Conservation (phyloP, 345 rosid genomes). For the Rhodamnia argentea region DNA sequence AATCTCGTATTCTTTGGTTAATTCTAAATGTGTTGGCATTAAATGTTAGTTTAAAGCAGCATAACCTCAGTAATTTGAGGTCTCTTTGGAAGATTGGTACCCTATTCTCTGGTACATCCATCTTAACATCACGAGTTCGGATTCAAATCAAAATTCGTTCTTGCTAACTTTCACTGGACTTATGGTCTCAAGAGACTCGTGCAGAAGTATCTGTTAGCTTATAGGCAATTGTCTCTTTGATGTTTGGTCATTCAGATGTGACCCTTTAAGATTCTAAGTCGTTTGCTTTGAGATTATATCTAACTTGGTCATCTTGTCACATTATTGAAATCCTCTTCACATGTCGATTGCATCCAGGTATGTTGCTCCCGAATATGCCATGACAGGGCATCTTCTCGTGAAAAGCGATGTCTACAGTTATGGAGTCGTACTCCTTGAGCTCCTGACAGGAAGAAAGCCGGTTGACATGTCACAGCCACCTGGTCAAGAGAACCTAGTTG, state of each 20-base stretch:
- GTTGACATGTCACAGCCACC: slow-evolving; percentile 88
- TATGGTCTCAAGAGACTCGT: background rate
- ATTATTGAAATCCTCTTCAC: background rate
- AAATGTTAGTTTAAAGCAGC: background rate
- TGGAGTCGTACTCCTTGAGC: slow-evolving; percentile 98
- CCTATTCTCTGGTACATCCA: background rate
- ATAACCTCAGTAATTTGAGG: background rate
- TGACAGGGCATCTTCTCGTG: slow-evolving; percentile 96
- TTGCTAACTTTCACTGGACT: background rate
- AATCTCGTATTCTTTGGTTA: background rate
- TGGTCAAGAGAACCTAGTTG: slow-evolving; percentile 85
- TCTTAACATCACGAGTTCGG: background rate
- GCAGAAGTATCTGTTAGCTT: background rate
- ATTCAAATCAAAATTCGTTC: background rate
- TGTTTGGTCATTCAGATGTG: background rate
- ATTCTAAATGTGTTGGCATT: background rate
- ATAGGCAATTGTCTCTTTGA: background rate
- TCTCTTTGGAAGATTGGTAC: background rate
- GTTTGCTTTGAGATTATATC: background rate
- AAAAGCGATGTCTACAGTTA: slow-evolving; percentile 99
- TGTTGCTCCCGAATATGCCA: slow-evolving; percentile 97
- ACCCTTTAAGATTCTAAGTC: background rate
- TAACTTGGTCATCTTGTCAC: background rate
- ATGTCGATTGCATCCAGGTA: slow-evolving; percentile 35
- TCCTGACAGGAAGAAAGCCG: slow-evolving; percentile 77